These are phyloP conservation scores for Apiotrichum gracile DNA, from an alignment of 1,284 basidiomycete species.

Conservation along the genomic window DNA sequence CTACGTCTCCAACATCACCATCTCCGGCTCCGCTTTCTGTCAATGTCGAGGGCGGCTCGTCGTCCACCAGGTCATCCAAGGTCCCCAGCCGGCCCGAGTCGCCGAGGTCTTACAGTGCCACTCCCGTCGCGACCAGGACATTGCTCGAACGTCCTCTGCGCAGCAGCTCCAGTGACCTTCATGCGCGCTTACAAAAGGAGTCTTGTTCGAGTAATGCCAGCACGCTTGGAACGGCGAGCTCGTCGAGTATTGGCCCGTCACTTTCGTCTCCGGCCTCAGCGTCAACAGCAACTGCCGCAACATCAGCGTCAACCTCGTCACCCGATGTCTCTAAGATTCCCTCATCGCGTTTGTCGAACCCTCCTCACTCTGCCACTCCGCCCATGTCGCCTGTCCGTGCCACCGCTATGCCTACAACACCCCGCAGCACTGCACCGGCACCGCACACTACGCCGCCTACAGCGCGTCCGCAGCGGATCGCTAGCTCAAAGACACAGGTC, in stretches of 20 bases:
- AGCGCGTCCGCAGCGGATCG: conserved; percentile 18
- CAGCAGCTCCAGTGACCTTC: conserved; percentile 16
- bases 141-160: conserved; percentile 6
- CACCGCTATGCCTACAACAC: neutral
- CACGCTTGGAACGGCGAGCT: neutral
- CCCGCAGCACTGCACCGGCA: conserved; percentile 9
- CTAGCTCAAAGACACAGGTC: conserved; percentile 17
- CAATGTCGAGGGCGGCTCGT: neutral
- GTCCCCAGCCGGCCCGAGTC: neutral
- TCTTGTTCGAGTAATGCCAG: neutral
- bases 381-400: conserved; percentile 9
- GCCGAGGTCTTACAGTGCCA: neutral
- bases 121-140: neutral
- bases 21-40: neutral
- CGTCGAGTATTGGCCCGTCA: neutral
- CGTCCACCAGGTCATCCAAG: neutral
- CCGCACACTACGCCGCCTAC: conserved; percentile 14
- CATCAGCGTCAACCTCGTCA: neutral
- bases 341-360: neutral
- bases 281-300: neutral
- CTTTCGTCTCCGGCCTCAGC: neutral
- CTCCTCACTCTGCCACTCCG: conserved; percentile 1
- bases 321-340: neutral
- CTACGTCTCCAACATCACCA: neutral
- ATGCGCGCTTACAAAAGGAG: conserved; percentile 8